Conservation (phyloP, 2,329 filamentous ascomycete species). For the Sporothrix dimorphospora region DNA sequence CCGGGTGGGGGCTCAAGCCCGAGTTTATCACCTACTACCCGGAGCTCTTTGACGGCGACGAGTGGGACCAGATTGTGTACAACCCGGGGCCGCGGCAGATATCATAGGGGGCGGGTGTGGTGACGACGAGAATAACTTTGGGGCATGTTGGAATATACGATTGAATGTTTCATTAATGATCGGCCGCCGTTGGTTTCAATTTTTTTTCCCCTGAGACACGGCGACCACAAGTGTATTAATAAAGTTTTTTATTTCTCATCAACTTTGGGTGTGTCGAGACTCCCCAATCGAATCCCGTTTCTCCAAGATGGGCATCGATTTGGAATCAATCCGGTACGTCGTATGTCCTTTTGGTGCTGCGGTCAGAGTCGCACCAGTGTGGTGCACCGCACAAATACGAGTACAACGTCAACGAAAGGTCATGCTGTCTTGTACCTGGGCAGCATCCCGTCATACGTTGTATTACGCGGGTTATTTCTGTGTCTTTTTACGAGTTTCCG, state of each 20-base stretch:
- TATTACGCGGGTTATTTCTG: background rate
- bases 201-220: background rate
- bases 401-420: background rate
- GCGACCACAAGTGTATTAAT: background rate
- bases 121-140: no score
- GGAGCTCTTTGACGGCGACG: conserved; percentile 21
- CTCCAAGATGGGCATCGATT: background rate
- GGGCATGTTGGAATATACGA: background rate
- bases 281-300: background rate
- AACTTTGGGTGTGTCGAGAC: background rate
- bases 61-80: conserved; percentile 15
- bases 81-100: background rate
- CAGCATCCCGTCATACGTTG: background rate
- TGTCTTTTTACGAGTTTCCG: background rate
- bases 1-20: conserved; percentile 21
- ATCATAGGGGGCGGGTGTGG: no score
- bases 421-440: background rate
- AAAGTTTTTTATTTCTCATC: background rate
- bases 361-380: background rate
- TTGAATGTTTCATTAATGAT: background rate
- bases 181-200: background rate
- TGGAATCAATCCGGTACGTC: background rate
- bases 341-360: background rate
- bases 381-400: background rate
- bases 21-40: conserved; percentile 22